Evolutionary conservation across 140 eudicot genomes (phyloP).

Genomic region (Bidens hawaiensis): DNA sequence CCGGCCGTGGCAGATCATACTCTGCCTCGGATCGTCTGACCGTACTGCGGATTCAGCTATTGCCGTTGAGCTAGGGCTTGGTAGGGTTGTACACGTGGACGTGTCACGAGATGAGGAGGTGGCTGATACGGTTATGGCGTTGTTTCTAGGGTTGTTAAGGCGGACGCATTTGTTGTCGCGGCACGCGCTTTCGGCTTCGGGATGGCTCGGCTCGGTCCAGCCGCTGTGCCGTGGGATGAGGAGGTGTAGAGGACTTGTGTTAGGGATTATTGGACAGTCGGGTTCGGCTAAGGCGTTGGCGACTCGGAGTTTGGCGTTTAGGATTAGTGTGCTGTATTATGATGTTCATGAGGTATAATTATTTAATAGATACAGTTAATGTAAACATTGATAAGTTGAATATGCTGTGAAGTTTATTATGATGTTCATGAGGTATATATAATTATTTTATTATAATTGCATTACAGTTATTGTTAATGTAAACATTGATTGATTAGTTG

Average conservation of each 20-base stretch:
- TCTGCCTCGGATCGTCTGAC: constrained; percentile 94
- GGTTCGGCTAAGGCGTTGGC: constrained; percentile 85
- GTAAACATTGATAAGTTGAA: not conserved
- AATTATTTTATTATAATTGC: no score
- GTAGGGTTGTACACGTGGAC: constrained; percentile 76
- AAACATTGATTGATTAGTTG: no score
- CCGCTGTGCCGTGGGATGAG: constrained; percentile 98
- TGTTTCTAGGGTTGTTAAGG: constrained; percentile 69
- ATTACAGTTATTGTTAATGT: no score
- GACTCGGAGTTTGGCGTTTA: constrained; percentile 81
- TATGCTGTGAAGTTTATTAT: constrained; percentile 7
- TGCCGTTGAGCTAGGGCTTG: constrained; percentile 78
- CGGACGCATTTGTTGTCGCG: constrained; percentile 82
- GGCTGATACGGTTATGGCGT: constrained; percentile 95
- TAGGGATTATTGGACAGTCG: constrained; percentile 92
- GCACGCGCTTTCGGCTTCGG: constrained; percentile 80
- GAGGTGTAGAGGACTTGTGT: constrained; percentile 79
- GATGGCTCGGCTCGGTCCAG: constrained; percentile 95
- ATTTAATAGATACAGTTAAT: not conserved
- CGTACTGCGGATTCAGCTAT: constrained; percentile 81
- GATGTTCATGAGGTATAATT: constrained; percentile 65
- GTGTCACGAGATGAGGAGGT: constrained; percentile 90
- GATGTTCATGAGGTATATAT: no score
- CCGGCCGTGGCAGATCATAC: constrained; percentile 89
- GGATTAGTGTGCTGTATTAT: constrained; percentile 86